Evolutionary conservation across 257 asterid species (phyloP), one percentile per base, ranked within the genome.

Genomic region (Ajuga chamaepitys): DNA sequence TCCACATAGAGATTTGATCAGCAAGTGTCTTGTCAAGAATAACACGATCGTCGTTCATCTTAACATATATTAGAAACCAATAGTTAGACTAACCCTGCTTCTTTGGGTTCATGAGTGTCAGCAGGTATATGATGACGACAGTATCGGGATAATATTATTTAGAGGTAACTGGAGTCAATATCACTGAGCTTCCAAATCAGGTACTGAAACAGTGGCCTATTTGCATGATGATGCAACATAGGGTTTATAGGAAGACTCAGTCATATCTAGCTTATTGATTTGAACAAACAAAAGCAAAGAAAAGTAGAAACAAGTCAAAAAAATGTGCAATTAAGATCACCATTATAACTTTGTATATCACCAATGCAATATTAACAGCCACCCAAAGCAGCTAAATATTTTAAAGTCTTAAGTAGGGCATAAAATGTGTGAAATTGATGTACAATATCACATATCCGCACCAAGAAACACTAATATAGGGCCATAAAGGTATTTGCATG

Each of bases 1-100:
- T 94, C 99, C 99, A 94, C 2, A 63, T 83, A 30, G 96, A 90
- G 57, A 94, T 88, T 90, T 90, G 97, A 81, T 90, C 99, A 42
- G 95, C 90, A n/a, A 94, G 80, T 64, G 97, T 94, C 82, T 90
- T 90, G 84, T 94, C 97, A 47, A 86, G 94, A 71, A 84, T 82
- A 70, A 90, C 58, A 30, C 84, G 84, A 63, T 90, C 97, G 77
- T 93, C 99, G 61, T 84, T 82, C 83, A 94, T 92, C 99, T 93
- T 68, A 51, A 66, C 35, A 72, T 62, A 35, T 56, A 63, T 30
- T 4, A 30, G 24, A 8, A 22, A 28, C 44, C 30, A 57, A 18
- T 1, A 5, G 34, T 18, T 63, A 58, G 13, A 44, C 34, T 56
- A 66, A 66, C 18, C 51, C 50, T 26, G 40, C 68, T 61, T 38